Conservation (phyloP, 257 asterid species). For the Salvia rosmarinus region DNA sequence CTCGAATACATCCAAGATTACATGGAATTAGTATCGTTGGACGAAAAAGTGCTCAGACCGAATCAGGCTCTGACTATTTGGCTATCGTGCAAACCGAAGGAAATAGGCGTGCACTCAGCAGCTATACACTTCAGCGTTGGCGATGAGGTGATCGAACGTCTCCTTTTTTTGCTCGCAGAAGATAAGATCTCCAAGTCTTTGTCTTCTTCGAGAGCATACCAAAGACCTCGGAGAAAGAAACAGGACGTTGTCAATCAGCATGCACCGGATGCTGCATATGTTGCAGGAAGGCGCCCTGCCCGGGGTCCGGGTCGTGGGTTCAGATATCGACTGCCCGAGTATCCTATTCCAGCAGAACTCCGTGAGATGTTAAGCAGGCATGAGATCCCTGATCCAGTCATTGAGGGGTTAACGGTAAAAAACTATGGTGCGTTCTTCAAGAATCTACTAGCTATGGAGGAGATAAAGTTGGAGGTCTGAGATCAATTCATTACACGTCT, state of each 20-base stretch:
- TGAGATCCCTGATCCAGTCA: slow-evolving; percentile 65
- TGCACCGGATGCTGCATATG: slow-evolving; percentile 44
- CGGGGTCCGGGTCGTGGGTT: slow-evolving; percentile 40
- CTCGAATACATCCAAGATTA: slow-evolving; percentile 52
- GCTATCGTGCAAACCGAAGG: slow-evolving; percentile 94
- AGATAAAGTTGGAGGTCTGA: slow-evolving; percentile 88
- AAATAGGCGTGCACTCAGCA: slow-evolving; percentile 73
- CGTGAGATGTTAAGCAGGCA: slow-evolving; percentile 52
- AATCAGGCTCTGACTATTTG: slow-evolving; percentile 60
- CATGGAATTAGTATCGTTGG: slow-evolving; percentile 63
- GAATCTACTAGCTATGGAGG: slow-evolving; percentile 78
- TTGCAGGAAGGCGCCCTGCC: slow-evolving; percentile 70
- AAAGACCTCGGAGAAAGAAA: slow-evolving; percentile 58
- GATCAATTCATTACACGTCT: neutral
- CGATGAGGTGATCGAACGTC: slow-evolving; percentile 75
- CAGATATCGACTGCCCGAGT: slow-evolving; percentile 43
- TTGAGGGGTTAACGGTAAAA: slow-evolving; percentile 47
- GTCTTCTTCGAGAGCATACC: slow-evolving; percentile 66
- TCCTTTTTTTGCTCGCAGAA: slow-evolving; percentile 77
- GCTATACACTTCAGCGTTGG: slow-evolving; percentile 78
- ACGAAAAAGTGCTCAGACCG: slow-evolving; percentile 60
- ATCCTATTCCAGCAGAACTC: slow-evolving; percentile 61
- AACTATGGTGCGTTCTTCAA: slow-evolving; percentile 64
- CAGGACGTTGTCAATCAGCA: slow-evolving; percentile 44
- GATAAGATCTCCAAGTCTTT: slow-evolving; percentile 77